Conservation (phyloP, 805 yeast species). For the Schwanniomyces yamadae region DNA sequence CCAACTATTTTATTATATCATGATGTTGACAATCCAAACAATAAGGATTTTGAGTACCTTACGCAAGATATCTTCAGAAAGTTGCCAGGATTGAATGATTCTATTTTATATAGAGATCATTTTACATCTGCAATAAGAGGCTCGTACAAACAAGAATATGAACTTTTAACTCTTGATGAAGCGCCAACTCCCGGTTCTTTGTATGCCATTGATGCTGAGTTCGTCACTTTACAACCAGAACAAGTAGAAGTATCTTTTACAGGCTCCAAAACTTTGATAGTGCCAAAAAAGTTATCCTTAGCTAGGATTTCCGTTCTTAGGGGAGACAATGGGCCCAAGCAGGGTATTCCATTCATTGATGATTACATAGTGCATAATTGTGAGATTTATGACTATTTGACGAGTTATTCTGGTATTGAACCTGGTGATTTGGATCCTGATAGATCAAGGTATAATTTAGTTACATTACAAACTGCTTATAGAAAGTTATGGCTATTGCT, state of each 20-base stretch:
- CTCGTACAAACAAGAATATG: slow-evolving; percentile 59
- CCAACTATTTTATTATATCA: slow-evolving; percentile 74
- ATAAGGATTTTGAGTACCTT: slow-evolving; percentile 33
- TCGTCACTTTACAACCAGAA: slow-evolving; percentile 79
- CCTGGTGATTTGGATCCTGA: slow-evolving; percentile 83
- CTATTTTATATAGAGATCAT: slow-evolving; percentile 70
- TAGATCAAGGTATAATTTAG: slow-evolving; percentile 65
- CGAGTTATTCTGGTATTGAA: slow-evolving; percentile 91
- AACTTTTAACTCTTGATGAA: slow-evolving; percentile 62
- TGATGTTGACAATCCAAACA: slow-evolving; percentile 36
- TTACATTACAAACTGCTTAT: slow-evolving; percentile 78
- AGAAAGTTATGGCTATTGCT: slow-evolving; percentile 86
- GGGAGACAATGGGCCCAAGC: slow-evolving; percentile 61
- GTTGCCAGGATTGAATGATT: slow-evolving; percentile 46
- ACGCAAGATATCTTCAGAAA: slow-evolving; percentile 21
- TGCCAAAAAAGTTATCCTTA: slow-evolving; percentile 72
- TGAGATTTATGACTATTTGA: slow-evolving; percentile 78
- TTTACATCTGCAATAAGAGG: slow-evolving; percentile 68
- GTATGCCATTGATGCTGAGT: slow-evolving; percentile 96
- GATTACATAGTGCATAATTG: slow-evolving; percentile 81
- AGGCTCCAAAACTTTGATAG: slow-evolving; percentile 66
- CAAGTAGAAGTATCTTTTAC: slow-evolving; percentile 72
- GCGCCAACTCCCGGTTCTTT: slow-evolving; percentile 74
- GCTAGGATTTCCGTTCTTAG: slow-evolving; percentile 89
- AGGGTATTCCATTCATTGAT: slow-evolving; percentile 83